Conservation (phyloP, 495 filamentous ascomycete species). For the Podospora sp. region DNA sequence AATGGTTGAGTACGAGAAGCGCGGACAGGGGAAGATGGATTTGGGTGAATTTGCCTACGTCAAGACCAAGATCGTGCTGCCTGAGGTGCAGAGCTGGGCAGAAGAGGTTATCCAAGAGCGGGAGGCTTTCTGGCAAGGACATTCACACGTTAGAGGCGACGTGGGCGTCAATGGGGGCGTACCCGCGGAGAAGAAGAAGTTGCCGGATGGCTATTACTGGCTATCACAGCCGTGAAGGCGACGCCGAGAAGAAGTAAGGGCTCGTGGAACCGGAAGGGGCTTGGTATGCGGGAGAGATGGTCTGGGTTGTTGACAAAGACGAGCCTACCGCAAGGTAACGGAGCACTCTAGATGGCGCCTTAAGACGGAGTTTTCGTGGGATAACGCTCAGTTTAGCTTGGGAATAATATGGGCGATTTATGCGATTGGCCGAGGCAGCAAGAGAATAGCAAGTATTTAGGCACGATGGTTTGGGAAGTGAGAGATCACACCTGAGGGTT, state of each 20-base stretch:
- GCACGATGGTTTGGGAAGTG: too few relatives aligned
- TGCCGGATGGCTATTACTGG: constrained; percentile 50
- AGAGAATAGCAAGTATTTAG: too few relatives aligned
- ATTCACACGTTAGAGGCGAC: constrained; percentile 46
- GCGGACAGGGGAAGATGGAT: constrained; percentile 63
- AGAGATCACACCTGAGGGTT: too few relatives aligned
- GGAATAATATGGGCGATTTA: neutral
- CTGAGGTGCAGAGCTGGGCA: constrained; percentile 80
- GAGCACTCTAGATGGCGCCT: too few relatives aligned
- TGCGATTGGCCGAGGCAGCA: too few relatives aligned
- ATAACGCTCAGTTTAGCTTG: neutral
- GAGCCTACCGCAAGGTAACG: constrained; percentile 4
- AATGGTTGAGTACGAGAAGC: constrained; percentile 95
- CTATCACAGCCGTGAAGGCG: constrained; percentile 41
- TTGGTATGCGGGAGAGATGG: neutral
- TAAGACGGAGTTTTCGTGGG: neutral
- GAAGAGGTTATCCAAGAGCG: constrained; percentile 76
- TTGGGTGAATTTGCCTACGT: constrained; percentile 84
- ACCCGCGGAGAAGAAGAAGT: constrained; percentile 34
- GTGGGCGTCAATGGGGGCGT: constrained; percentile 45
- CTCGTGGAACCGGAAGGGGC: neutral
- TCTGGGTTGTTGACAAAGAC: neutral
- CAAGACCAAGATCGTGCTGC: constrained; percentile 66
- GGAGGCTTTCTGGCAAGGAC: constrained; percentile 66
- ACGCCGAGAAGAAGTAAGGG: constrained; percentile 21